These are phyloP conservation scores for Iberis amara DNA, from an alignment of 441 rosid genomes.

Conservation along the genomic window DNA sequence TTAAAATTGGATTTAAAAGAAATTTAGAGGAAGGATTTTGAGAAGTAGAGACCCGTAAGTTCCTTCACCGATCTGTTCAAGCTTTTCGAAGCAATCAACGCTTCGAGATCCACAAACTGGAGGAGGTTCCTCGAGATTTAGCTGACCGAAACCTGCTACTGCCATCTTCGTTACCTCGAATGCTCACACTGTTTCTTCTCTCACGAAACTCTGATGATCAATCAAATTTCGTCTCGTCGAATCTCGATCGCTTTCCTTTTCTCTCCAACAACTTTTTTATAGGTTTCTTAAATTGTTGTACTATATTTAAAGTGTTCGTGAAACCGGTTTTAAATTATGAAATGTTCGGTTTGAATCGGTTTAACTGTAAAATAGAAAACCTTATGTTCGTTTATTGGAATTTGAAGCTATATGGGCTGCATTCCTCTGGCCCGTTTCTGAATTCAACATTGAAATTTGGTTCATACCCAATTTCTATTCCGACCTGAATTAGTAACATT, in stretches of 20 bases:
- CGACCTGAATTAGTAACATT: too few species aligned
- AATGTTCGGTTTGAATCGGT: background rate
- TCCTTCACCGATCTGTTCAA: slow-evolving; percentile 91
- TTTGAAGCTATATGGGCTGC: too few species aligned
- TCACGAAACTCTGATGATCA: too few species aligned
- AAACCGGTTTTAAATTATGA: background rate
- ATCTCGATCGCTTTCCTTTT: too few species aligned
- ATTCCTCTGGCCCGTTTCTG: too few species aligned
- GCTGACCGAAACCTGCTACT: slow-evolving; percentile 64
- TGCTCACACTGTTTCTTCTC: background rate
- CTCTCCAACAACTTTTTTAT: background rate
- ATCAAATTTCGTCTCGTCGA: too few species aligned
- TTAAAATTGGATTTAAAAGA: background rate
- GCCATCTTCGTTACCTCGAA: too few species aligned
- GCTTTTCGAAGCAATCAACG: slow-evolving; percentile 83
- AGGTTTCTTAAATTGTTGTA: too few species aligned
- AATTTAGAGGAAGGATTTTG: background rate
- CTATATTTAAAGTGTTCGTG: background rate
- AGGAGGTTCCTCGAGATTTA: slow-evolving; percentile 65
- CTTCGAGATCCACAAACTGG: slow-evolving; percentile 77
- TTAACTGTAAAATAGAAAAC: too few species aligned
- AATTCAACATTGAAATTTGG: too few species aligned
- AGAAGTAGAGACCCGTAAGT: slow-evolving; percentile 60
- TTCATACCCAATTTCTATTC: too few species aligned
- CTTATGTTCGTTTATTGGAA: too few species aligned